Evolutionary conservation across 352 stramenopile species (phyloP), one percentile per base, ranked within the genome.

Genomic region (Phytophthora crassamura): DNA sequence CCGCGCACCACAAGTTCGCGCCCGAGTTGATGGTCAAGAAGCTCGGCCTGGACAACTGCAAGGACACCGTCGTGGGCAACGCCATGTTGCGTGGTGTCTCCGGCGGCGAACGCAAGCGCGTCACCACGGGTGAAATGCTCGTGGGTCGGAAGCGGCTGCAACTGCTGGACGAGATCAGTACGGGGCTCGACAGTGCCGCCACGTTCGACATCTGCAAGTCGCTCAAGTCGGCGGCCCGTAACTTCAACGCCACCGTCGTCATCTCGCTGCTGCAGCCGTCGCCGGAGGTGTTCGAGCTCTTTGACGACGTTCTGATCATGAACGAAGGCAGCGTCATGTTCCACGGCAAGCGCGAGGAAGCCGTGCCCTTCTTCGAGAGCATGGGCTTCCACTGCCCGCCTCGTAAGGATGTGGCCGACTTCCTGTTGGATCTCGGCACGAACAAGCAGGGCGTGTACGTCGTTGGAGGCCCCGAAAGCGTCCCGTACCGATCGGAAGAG

Each of bases 181-280:
- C 82, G 6, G 82, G 82, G 6, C 75, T 91, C 41, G 59, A 74
- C 34, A 74, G 65, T 49, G 65, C 65, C n/a, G 59, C 65, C 10
- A 71, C 63, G 0, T 71, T 58, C 61, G 90, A 98, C 49, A 98
- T 99, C 53, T 84, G 90, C 52, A 87, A 93, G 43, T 74, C 88
- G 5, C 57, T 97, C 6, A 81, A 76, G 33, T 79, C 80, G 54
- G 65, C 77, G 2, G 82, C 78, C 0, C 55, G 62, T 14, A 78
- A 85, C 36, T 78, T 85, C 35, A 77, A 83, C 48, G 40, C 70
- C 3, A 89, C 75, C 4, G 67, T 84, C 10, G 72, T 86, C 6
- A 75, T 84, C 32, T 72, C 73, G 9, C 59, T 89, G 16, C 59
- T 78, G 2, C 77, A 85, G 51, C 70, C 75, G 8, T 71, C 77